These are phyloP conservation scores for Coprinopsis strossmayeri DNA, from an alignment of 768 basidiomycete species.

Conservation along the genomic window DNA sequence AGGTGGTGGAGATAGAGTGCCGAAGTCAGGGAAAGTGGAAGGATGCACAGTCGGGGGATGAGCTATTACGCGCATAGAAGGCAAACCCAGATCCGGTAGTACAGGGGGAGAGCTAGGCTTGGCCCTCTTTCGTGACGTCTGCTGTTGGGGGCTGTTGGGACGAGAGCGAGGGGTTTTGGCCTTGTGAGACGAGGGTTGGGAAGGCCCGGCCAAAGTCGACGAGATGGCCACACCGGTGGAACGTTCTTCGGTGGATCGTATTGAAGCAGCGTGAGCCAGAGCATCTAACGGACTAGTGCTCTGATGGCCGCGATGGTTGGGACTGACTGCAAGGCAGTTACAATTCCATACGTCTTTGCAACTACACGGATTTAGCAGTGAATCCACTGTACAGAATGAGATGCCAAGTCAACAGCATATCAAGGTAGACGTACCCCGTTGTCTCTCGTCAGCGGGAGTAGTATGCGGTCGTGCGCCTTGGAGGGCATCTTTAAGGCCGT, in stretches of 20 bases:
- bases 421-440: conserved; percentile 34
- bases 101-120: conserved; percentile 15
- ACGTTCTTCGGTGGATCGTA: conserved; percentile 20
- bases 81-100: conserved; percentile 33
- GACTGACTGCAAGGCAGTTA: conserved; percentile 28
- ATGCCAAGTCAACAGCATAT: conserved; percentile 1
- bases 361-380: conserved; percentile 57
- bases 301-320: conserved; percentile 9
- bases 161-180: conserved; percentile 15
- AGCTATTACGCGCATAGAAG: conserved; percentile 37
- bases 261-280: conserved; percentile 33
- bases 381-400: conserved; percentile 38
- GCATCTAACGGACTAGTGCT: conserved; percentile 18
- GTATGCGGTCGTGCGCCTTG: conserved; percentile 14
- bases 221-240: conserved; percentile 11
- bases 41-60: conserved; percentile 18
- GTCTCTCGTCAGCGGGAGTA: conserved; percentile 36
- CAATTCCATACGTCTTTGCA: conserved; percentile 54
- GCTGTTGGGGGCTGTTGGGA: conserved; percentile 22
- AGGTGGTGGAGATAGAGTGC: conserved; percentile 55
- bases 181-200: background rate
- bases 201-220: conserved; percentile 2
- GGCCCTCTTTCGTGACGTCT: conserved; percentile 25
- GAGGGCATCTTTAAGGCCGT: conserved; percentile 58
- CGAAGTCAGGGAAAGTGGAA: conserved; percentile 38